phyloP scores from a whole-genome alignment of 2,329 filamentous ascomycete species.

The Mariannaea sp. region DNA sequence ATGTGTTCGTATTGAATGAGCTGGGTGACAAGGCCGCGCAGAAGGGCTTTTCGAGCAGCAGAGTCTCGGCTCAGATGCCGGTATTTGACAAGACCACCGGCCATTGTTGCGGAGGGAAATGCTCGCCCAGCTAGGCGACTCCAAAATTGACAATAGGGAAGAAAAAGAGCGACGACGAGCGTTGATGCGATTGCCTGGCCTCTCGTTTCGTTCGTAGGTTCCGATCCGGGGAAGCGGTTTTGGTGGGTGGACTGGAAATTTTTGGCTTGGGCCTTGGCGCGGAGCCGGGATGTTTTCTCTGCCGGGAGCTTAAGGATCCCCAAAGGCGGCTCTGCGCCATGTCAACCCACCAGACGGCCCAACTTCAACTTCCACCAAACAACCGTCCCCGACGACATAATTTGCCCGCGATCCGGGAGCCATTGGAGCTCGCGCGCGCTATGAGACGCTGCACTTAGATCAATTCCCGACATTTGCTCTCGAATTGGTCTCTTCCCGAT shows the following conservation, averaged over 20 bases:
- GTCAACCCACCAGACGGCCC: conserved; percentile 38
- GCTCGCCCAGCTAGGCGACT: conserved; percentile 5
- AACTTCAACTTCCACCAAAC: conserved; percentile 18
- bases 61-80: conserved; percentile 86
- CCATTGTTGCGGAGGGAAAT: conserved; percentile 61
- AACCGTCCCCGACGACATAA: conserved; percentile 17
- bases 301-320: conserved; percentile 19
- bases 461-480: conserved; percentile 22
- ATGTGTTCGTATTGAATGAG: conserved; percentile 93
- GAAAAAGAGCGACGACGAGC: neutral
- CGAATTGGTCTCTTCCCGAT: conserved; percentile 29
- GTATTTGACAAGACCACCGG: conserved; percentile 84
- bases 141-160: conserved; percentile 3
- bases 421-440: conserved; percentile 39
- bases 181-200: conserved; percentile 15
- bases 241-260: conserved; percentile 40
- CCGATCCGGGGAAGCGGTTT: conserved; percentile 24
- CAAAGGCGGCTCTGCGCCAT: conserved; percentile 33
- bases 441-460: conserved; percentile 40
- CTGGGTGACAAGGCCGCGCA: conserved; percentile 94
- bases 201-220: conserved; percentile 15
- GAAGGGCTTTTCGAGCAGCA: conserved; percentile 85
- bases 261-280: conserved; percentile 39
- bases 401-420: conserved; percentile 28
- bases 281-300: conserved; percentile 39